Evolutionary conservation across 306 rosid genomes (phyloP).

Genomic region (Cicer pinnatifidum): DNA sequence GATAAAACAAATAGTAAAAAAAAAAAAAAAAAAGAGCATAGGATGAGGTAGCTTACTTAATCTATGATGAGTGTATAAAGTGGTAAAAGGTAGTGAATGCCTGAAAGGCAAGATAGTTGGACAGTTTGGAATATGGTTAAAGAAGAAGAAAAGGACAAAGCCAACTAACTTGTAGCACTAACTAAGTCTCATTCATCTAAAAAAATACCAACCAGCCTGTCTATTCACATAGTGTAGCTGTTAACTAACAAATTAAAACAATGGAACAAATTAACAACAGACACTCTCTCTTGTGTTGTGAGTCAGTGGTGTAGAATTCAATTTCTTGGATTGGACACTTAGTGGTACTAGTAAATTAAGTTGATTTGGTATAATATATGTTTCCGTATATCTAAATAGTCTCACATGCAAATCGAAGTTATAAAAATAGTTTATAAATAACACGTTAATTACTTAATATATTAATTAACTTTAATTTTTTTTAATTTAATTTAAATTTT

Average conservation of each 20-base stretch:
- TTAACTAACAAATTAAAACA: slow-evolving; percentile 40
- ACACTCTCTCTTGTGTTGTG: background rate
- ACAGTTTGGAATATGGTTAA: slow-evolving; percentile 45
- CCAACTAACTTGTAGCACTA: slow-evolving; percentile 43
- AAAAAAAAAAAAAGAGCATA: background rate
- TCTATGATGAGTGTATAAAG: slow-evolving; percentile 39
- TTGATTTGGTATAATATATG: no score
- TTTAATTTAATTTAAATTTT: no score
- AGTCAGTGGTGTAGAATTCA: background rate
- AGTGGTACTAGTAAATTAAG: background rate
- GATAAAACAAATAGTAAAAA: background rate
- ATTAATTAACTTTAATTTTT: no score
- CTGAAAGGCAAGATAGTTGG: slow-evolving; percentile 19
- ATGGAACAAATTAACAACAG: background rate
- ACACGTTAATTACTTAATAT: no score
- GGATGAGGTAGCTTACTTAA: slow-evolving; percentile 3
- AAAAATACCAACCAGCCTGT: slow-evolving; percentile 32
- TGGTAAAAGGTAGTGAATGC: background rate
- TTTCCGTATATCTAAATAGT: no score
- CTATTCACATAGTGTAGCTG: slow-evolving; percentile 38
- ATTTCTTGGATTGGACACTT: slow-evolving; percentile 24
- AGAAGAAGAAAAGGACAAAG: slow-evolving; percentile 40
- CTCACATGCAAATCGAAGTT: no score
- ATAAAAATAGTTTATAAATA: no score
- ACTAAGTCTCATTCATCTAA: background rate